Evolutionary conservation across 2,329 filamentous ascomycete genomes (phyloP).

Genomic region (Monosporascus sp.): DNA sequence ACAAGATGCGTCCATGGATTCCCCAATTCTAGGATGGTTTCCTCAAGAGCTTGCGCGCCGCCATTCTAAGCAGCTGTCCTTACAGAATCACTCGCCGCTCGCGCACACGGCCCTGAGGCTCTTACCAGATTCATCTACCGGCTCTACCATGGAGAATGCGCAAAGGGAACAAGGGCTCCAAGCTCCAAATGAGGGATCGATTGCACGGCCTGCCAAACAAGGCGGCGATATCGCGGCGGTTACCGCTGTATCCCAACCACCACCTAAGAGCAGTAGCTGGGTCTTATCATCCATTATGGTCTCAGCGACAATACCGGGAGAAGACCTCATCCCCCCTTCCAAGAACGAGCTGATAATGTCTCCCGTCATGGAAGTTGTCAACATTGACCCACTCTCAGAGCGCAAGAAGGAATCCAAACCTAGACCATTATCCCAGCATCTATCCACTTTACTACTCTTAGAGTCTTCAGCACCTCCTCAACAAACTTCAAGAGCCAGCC

Average conservation of each 20-base stretch:
- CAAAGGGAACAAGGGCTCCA: background rate
- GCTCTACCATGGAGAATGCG: background rate
- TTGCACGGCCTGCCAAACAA: background rate
- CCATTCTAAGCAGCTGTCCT: background rate
- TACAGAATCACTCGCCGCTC: slow-evolving; percentile 3
- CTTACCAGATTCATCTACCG: background rate
- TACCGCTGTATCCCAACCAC: background rate
- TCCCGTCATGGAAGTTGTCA: background rate
- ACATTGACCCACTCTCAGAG: background rate
- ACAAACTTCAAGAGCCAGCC: slow-evolving; percentile 3
- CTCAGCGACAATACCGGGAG: slow-evolving; percentile 6
- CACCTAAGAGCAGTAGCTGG: background rate
- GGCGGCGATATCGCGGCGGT: background rate
- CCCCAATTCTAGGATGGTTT: slow-evolving; percentile 20
- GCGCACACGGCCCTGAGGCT: slow-evolving; percentile 1
- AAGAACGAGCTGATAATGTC: background rate
- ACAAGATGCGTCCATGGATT: slow-evolving; percentile 10
- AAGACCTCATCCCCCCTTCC: background rate
- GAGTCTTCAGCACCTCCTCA: slow-evolving; percentile 1
- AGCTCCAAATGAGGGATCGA: background rate
- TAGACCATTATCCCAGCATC: slow-evolving; percentile 5
- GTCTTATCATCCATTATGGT: slow-evolving; percentile 22
- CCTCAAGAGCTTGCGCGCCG: background rate
- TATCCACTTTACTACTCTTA: slow-evolving; percentile 3
- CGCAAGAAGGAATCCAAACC: slow-evolving; percentile 10